phyloP scores from a whole-genome alignment of 1,284 basidiomycete species.

The Crocinoboletus sp. region DNA sequence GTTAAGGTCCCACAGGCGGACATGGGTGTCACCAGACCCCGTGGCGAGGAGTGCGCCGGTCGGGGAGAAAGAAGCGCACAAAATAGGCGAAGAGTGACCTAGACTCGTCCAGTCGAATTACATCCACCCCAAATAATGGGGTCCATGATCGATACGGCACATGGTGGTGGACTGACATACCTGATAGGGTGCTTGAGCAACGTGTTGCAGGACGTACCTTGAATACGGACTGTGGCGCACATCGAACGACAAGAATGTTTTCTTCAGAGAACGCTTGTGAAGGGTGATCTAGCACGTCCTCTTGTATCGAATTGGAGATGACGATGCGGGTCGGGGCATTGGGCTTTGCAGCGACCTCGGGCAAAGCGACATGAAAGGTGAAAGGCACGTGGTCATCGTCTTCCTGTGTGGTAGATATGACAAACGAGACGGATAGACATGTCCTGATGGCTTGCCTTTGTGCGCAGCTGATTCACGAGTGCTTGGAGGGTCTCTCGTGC shows the following conservation, averaged over 20 bases:
- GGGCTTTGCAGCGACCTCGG: conserved; percentile 46
- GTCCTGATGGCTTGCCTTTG: conserved; percentile 46
- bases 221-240: conserved; percentile 95
- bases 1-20: conserved; percentile 91
- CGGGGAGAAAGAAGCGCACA: conserved; percentile 94
- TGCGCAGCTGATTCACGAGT: conserved; percentile 79
- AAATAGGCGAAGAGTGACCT: conserved; percentile 92
- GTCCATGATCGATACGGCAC: conserved; percentile 4
- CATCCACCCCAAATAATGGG: conserved; percentile 1
- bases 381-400: conserved; percentile 88
- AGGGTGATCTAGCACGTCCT: conserved; percentile 72
- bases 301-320: conserved; percentile 73
- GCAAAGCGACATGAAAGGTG: conserved; percentile 77
- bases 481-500: conserved; percentile 81
- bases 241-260: conserved; percentile 83
- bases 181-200: conserved; percentile 89
- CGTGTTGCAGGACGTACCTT: conserved; percentile 90
- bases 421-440: not conserved
- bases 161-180: conserved; percentile 38
- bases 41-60: conserved; percentile 91
- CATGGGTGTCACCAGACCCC: conserved; percentile 93
- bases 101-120: conserved; percentile 8
- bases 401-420: conserved; percentile 34
- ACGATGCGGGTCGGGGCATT: conserved; percentile 74
- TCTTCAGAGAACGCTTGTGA: conserved; percentile 75